Conservation (phyloP, 2,329 filamentous ascomycete genomes). For the Emericellopsis cladophorae region DNA sequence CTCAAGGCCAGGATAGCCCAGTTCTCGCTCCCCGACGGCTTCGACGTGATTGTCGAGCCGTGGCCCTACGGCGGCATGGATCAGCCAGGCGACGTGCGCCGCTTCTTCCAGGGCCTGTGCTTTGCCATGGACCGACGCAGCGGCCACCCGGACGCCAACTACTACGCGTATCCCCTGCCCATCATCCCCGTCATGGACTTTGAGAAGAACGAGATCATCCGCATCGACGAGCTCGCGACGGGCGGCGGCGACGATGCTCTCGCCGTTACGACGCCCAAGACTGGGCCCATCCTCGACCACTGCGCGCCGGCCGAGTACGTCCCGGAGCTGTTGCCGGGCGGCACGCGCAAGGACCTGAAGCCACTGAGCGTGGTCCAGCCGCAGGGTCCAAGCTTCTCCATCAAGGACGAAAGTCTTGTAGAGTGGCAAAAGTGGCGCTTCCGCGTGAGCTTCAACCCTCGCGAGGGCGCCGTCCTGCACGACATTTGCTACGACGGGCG, state of each 20-base stretch:
- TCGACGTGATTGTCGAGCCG: constrained; percentile 32
- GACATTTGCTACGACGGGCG: constrained; percentile 55
- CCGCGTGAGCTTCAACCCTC: constrained; percentile 54
- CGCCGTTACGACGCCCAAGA: constrained; percentile 5
- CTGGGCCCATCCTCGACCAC: too few relatives aligned
- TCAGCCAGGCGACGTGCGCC: constrained; percentile 23
- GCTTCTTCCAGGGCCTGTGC: constrained; percentile 36
- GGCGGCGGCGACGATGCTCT: constrained; percentile 33
- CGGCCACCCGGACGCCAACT: constrained; percentile 42
- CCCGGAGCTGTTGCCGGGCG: constrained; percentile 34
- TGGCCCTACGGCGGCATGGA: constrained; percentile 54
- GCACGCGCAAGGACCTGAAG: constrained; percentile 42
- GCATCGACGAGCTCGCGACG: constrained; percentile 43
- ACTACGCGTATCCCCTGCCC: constrained; percentile 49
- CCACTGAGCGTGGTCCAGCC: constrained; percentile 61
- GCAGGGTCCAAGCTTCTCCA: constrained; percentile 53
- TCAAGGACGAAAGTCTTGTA: constrained; percentile 33
- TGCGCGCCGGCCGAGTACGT: constrained; percentile 27
- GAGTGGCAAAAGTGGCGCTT: constrained; percentile 60
- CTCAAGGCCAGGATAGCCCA: constrained; percentile 34
- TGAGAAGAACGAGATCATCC: constrained; percentile 37
- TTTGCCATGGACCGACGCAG: constrained; percentile 29
- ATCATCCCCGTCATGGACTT: constrained; percentile 47
- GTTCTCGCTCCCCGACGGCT: constrained; percentile 30
- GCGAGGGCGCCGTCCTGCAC: constrained; percentile 60